phyloP scores from a whole-genome alignment of 1,139 yeast species.

The Blastobotrys raffinosifermentans region DNA sequence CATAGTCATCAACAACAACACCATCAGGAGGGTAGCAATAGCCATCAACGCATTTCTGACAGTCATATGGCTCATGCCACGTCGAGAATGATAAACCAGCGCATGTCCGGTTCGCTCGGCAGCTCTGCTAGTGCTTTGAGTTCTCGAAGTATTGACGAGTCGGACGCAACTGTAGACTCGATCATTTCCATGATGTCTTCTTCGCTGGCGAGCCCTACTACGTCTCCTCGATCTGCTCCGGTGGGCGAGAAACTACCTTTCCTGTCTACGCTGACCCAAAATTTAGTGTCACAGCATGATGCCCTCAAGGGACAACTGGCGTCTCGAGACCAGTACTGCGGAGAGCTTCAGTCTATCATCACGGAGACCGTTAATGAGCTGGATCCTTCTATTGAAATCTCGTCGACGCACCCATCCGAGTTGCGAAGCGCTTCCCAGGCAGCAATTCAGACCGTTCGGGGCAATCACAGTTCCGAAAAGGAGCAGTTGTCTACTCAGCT shows the following conservation, averaged over 20 bases:
- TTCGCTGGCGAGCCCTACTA: constrained; percentile 4
- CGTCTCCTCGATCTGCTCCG: constrained; percentile 6
- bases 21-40: neutral
- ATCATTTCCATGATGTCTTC: constrained; percentile 10
- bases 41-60: too few relatives aligned
- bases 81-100: constrained; percentile 9
- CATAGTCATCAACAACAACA: neutral
- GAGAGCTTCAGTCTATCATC: constrained; percentile 1
- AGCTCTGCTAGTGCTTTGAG: neutral
- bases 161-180: constrained; percentile 7
- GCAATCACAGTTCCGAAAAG: neutral
- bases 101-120: constrained; percentile 2
- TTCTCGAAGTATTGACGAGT: neutral
- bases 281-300: constrained; percentile 2
- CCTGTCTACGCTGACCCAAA: neutral
- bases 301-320: constrained; percentile 2
- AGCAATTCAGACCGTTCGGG: neutral
- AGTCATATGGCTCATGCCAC: constrained; percentile 5
- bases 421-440: neutral
- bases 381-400: constrained; percentile 1
- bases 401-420: too few relatives aligned
- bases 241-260: constrained; percentile 2
- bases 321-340: constrained; percentile 4
- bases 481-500: neutral
- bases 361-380: constrained; percentile 7